Evolutionary conservation across 768 basidiomycete species (phyloP), one percentile per base, ranked within the genome.

Genomic region (Naganishia antarctica): DNA sequence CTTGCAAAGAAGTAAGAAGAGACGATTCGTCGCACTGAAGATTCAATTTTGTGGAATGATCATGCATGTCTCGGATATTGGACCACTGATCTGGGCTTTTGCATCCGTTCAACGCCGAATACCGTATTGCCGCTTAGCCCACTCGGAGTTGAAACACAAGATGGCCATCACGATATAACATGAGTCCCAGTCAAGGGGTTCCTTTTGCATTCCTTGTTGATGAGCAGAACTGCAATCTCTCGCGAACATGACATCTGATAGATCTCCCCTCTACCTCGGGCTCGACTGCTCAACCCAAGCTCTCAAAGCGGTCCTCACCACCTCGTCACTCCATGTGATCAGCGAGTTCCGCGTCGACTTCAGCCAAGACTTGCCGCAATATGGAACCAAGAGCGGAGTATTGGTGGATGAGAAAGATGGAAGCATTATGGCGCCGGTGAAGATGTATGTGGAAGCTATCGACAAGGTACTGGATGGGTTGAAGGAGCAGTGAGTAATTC

Each of bases 371-470:
- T 79, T 94, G 18, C 84, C 89, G 0, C 78, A 83, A 3, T 72
- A 68, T 49, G 63, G 70, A 1, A 78, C 78, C 7, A 69, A 69
- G 26, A 70, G 70, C 15, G 78, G 78, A 9, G 78, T 78, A 5
- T 67, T 73, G 25, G 65, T 70, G 40, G 69, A 70, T 4, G 84
- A 87, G 31, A 84, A 79, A 32, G 80, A 82, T 60, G 88, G 88
- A 45, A 86, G 88, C 73, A 88, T 90, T 45, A 86, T 85, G 11
- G 87, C 86, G 2, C 90, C 90, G 3, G 87, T 91, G 25, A 81
- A 80, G 62, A 87, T 91, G 86, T 88, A 88, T 84, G 79, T 91
- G n/a, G 86, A 89, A 68, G 89, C 89, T 15, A 80, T 91, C 69
- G 91, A 94, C 76, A 76, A 90, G 48, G 78, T 91, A 66, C 82